Base-by-base conservation (phyloP, 306 rosid species). In the Comarum palustre region DNA sequence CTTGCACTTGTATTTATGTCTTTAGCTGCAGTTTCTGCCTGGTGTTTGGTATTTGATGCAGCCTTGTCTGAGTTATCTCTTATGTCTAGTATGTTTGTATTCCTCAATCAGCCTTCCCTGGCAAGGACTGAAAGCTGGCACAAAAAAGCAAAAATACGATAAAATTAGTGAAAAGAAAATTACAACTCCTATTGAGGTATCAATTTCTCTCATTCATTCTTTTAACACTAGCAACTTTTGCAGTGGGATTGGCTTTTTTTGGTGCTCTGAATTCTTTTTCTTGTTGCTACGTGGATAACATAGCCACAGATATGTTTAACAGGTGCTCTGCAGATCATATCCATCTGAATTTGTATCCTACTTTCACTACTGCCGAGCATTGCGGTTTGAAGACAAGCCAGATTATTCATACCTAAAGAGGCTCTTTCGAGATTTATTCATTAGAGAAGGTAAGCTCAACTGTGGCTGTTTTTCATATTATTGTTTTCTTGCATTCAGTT, bases 81-180 rank as follows among this genome's bases (percentile, higher is more conserved):
- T 73, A 41, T 11, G 66, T 34, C 52, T 72, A 73, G 71, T 77
- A 65, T 52, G 32, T 41, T 34, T 76, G 12, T 45, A 48, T 67
- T 0, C 17, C 15, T 27, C 22, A 72, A 75, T 68, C 86, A 95
- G 99, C 86, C 99, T 95, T 83, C 99, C 99, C 42, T 95, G 99
- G 99, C 99, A 95, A 77, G 99, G 99, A 72, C 79, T 95, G 67
- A 95, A 78, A 83, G 99, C 99, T 60, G 99, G 99, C 84, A 95
- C 88, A 48, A 95, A 95, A 81, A 95, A 95, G 82, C 99, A 95
- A 67, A 95, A 95, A 65, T 95, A 95, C 52, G 99, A 95, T 63
- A 92, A 84, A 84, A 95, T 95, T 68, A 95, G 99, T 74, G 97
- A 95, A 88, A 95, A 93, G 73, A 95, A 95, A 84, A 84, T 92